Evolutionary conservation across 202 grass and related monocot genomes (phyloP), one percentile per base, ranked within the genome.

Genomic region (Bolboschoenoplectus hybrid): DNA sequence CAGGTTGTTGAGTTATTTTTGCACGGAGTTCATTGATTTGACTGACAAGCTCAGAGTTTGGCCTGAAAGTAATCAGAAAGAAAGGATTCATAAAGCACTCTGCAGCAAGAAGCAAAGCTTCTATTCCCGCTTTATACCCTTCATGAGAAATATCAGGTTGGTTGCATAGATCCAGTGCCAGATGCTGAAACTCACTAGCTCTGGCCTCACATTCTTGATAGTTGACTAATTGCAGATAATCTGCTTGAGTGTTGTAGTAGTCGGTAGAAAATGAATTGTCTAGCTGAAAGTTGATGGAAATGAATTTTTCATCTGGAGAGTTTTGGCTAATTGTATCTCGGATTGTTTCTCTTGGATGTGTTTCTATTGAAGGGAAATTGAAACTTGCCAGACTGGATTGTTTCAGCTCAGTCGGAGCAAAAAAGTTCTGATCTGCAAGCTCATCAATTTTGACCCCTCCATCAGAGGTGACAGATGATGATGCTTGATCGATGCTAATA

Each of bases 21-120:
- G 85, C 87, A 68, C 77, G 85, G 46, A 92, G 85, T 53, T 74
- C 69, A 79, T 94, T 91, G 77, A 94, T 93, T 56, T 85, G 87
- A 65, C 90, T 87, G 50, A 93, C 80, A 84, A 84, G 73, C 79
- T 94, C 85, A 45, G 88, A 92, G 77, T 89, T 93, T 74, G 86
- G 64, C 38, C 85, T 87, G 83, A 91, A 91, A 63, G 87, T 87
- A 67, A 91, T 55, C 80, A 93, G 87, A 88, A 95, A 95, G 60
- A 95, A 93, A 82, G 95, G 95, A 82, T 95, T 98, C 86, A 93
- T 85, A 75, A 89, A 95, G 81, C 95, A 95, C 85, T 95, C 95
- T 76, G 93, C 95, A 85, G 95, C 95, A 69, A 98, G 89, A 67
- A 95, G 79, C 51, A 98, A 95, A 85, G 95, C 88, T 89, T 98